Base-by-base conservation (phyloP, 2,329 filamentous ascomycete species). In the Colletotrichum sp. region DNA sequence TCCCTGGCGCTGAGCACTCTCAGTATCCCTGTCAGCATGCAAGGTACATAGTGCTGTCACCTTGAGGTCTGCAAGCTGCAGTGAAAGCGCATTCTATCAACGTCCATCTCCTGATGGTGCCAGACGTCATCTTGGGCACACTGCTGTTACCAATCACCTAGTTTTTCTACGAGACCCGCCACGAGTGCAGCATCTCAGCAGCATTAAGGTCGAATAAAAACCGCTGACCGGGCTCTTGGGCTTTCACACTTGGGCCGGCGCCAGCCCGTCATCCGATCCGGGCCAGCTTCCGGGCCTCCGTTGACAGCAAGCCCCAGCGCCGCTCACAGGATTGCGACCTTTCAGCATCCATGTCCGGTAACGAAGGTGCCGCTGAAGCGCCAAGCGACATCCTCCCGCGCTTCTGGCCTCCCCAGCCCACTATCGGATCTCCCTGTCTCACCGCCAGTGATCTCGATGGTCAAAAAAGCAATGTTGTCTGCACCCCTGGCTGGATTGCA, bases 401-500 rank as follows among this genome's bases (percentile, higher is more conserved):
- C 62, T n/a, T 56, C 27, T n/a, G 32, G 32, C 32, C 70, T 67
- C 30, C 39, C 69, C 39, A 61, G 30, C 62, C 69, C 64, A 52
- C 27, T 16, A 55, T 60, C 56, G 58, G n/a, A 67, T 73, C 25
- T 72, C 25, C 39, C 28, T 69, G 74, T 73, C 74, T 76, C 74
- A 74, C 74, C 74, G 70, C 74, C 62, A 9, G 28, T 64, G 56
- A 69, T 69, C 64, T 61, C 56, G 28, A 18, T 74, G 74, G 43
- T 39, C 64, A 25, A 70, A 68, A 69, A 69, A 73, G 70, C 70
- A 73, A 73, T 73, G 30, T 32, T 64, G 18, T 48, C 22, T n/a
- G n/a, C 32, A 56, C 48, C 74, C 73, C 74, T 72, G 48, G 73
- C 73, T 60, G 56, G 70, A 56, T 60, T 68, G 70, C 74, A 76